Conservation (phyloP, 257 asterid genomes). For the Salvia miltiorrhiza region DNA sequence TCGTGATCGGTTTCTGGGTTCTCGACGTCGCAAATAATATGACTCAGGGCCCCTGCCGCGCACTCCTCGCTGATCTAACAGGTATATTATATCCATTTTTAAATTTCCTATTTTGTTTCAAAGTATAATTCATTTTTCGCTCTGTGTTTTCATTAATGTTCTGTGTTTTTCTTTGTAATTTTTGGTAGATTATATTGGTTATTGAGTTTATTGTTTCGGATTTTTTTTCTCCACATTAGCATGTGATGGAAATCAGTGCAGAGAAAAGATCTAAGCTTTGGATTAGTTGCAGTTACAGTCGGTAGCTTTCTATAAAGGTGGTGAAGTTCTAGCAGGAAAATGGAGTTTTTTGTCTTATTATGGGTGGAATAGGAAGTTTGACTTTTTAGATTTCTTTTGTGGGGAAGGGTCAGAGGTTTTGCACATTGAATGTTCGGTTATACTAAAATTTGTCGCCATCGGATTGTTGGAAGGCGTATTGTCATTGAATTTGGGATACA, state of each 20-base stretch:
- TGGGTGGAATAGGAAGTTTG: background rate
- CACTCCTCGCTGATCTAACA: conserved; percentile 83
- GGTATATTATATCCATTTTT: conserved; percentile 34
- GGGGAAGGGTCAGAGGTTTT: background rate
- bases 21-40: conserved; percentile 81
- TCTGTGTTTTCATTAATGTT: background rate
- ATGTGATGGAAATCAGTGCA: background rate
- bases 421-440: background rate
- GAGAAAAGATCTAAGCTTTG: background rate
- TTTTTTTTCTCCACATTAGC: background rate
- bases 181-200: background rate
- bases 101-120: background rate
- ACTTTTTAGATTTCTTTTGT: background rate
- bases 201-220: background rate
- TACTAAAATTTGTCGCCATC: background rate
- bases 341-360: background rate
- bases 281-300: background rate
- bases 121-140: background rate
- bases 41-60: conserved; percentile 94
- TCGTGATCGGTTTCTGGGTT: conserved; percentile 77
- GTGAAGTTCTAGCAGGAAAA: background rate
- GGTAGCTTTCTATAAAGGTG: background rate
- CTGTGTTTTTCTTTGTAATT: background rate
- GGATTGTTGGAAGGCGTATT: background rate
- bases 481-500: background rate